Base-by-base conservation (phyloP, 306 rosid species). In the Pterocarpus macrocarpus region DNA sequence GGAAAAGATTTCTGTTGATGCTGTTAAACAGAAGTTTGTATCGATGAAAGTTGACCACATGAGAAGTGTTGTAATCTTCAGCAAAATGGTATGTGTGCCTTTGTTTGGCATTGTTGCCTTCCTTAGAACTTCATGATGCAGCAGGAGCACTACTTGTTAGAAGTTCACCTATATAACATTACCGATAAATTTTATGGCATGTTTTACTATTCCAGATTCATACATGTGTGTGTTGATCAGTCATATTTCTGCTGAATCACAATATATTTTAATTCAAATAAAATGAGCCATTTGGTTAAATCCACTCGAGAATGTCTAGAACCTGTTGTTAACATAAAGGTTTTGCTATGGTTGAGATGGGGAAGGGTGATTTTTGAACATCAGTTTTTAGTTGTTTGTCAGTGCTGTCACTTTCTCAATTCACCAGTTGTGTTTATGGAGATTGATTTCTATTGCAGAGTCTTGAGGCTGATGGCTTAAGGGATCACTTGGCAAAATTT, bases 1-100 rank as follows among this genome's bases (percentile, higher is more conserved):
- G 59, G 99, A 96, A 83, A 96, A 92, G 90, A 88, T 96, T 49
- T 88, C 94, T 28, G 99, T 93, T 68, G 99, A 96, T 85, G 99
- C 99, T 66, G 97, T 90, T 69, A 96, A 96, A 85, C 93, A 92
- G 73, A 88, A 92, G 32, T 96, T 93, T 76, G 85, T 96, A 32
- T 91, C 94, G 3, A 89, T 94, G 98, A 96, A 90, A 87, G 91
- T 96, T 9, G 99, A 96, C 73, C 94, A 96, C 86, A 90, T 82
- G 90, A 92, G 83, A 81, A 92, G 81, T 82, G 90, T 87, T 34
- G 92, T 96, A 9, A 58, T 84, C 44, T 85, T 87, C 76, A 64
- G 81, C 69, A 84, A 84, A 47, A 75, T 44, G 90, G 90, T 84
- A 78, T 58, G 82, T 32, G 39, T 71, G 28, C 55, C 57, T 58